Conservation (phyloP, 768 basidiomycete species). For the Collybia sordida region DNA sequence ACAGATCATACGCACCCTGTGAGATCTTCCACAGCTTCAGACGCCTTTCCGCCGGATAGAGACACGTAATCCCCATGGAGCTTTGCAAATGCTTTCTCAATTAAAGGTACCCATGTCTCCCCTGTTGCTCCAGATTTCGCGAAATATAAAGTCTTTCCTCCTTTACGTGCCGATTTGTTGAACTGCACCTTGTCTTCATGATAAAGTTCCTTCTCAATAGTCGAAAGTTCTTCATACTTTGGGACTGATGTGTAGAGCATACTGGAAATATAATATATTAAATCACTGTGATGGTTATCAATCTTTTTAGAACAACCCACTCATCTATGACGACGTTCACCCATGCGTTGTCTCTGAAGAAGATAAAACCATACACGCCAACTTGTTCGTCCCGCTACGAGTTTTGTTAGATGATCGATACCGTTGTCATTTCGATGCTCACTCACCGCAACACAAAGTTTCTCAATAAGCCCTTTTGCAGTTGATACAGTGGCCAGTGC, state of each 20-base stretch:
- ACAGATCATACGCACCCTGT: slow-evolving; percentile 41
- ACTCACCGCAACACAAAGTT: slow-evolving; percentile 42
- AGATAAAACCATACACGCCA: slow-evolving; percentile 60
- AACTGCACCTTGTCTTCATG: slow-evolving; percentile 50
- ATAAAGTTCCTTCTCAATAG: slow-evolving; percentile 42
- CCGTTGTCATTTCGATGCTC: not conserved
- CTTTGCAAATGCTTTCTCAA: slow-evolving; percentile 63
- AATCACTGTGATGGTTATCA: not conserved
- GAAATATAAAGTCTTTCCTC: slow-evolving; percentile 50
- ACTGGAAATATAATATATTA: slow-evolving; percentile 22
- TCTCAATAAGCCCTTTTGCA: slow-evolving; percentile 47
- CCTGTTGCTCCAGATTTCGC: slow-evolving; percentile 45
- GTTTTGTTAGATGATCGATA: not conserved
- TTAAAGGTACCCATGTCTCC: slow-evolving; percentile 58
- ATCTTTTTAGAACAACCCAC: slow-evolving; percentile 28
- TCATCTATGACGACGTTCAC: slow-evolving; percentile 57
- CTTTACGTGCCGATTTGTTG: slow-evolving; percentile 44
- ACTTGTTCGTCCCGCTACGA: slow-evolving; percentile 47
- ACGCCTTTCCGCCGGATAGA: slow-evolving; percentile 33
- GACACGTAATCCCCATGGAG: slow-evolving; percentile 46
- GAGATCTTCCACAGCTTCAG: slow-evolving; percentile 55
- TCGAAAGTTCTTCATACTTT: slow-evolving; percentile 47
- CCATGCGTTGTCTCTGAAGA: slow-evolving; percentile 52
- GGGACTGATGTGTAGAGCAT: slow-evolving; percentile 48
- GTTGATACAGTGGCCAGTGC: slow-evolving; percentile 52